Evolutionary conservation across 1,284 basidiomycete genomes (phyloP), one percentile per base, ranked within the genome.

Genomic region (Agaricales sp.): DNA sequence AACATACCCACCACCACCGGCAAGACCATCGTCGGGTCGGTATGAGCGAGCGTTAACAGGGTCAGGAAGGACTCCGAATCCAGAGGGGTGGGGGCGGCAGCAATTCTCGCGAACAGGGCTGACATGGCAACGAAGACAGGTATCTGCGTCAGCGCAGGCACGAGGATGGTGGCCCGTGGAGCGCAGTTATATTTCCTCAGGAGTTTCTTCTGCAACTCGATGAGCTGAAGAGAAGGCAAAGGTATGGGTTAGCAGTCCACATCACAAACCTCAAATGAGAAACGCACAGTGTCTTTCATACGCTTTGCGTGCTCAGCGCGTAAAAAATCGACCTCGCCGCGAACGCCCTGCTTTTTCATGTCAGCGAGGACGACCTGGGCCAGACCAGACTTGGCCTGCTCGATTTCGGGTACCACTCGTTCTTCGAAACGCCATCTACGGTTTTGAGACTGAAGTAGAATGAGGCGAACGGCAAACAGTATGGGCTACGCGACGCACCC

Each of bases 41-140:
- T 69, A 57, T 85, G 79, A 11, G 79, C 67, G 43, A 91, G 67
- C 2, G 81, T 80, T 1, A 82, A 77, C 41, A 91, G 72, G 1
- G 84, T 85, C 26, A 86, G 60, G 64, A 90, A 84, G 3, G 80
- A 71, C 59, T 90, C 87, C 0, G 79, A 74, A 61, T 87, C 84
- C 50, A 91, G 73, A 2, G 78, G 77, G 3, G 70, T 80, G 4
- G 81, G 78, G 43, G 74, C 61, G 48, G 72, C 62, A 1, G 80
- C 76, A 11, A 82, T 68, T 37, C 74, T 71, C 30, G 73, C 72
- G 47, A 90, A 69, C 48, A 78, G 62, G 53, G 82, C 62, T 8
- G 82, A 84, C 37, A 78, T 72, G 21, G 75, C 67, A 50, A 88
- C 67, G 63, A 91, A 90, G 12, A 89, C 64, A 3, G 87, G 87